Percentiles rank a stretch among this genome's conserved stretches.
Conservation (phyloP, 75 land plant genomes). For the Pinus taeda region DNA sequence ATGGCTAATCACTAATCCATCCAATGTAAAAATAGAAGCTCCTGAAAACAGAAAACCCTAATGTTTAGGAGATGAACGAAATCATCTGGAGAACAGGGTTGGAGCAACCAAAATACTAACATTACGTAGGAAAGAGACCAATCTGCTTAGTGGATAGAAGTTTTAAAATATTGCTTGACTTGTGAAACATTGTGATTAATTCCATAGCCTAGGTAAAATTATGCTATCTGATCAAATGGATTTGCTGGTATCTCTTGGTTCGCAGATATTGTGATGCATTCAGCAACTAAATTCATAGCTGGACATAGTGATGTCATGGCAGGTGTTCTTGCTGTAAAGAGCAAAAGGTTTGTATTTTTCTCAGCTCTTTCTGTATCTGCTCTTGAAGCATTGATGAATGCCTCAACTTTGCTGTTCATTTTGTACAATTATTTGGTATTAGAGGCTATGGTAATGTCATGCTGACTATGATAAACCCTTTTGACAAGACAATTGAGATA, state of each 20-base stretch:
- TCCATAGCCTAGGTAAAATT: neutral
- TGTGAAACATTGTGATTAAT: neutral
- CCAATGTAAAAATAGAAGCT: no score
- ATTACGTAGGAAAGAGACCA: neutral
- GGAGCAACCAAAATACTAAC: no score
- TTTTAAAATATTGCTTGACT: neutral
- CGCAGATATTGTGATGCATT: slow-evolving; percentile 99
- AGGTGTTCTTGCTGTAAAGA: slow-evolving; percentile 91
- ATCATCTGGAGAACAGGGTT: no score
- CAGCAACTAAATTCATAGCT: slow-evolving; percentile 94
- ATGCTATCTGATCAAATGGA: no score
- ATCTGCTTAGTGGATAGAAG: neutral
- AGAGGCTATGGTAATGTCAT: neutral
- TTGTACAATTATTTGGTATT: no score
- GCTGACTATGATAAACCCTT: neutral
- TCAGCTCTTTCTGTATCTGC: neutral
- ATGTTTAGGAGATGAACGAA: no score
- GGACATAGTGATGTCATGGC: slow-evolving; percentile 99
- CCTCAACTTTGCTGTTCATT: neutral
- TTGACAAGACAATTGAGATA: neutral
- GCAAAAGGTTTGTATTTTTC: slow-evolving; percentile 58
- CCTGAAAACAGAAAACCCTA: no score
- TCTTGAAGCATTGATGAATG: neutral
- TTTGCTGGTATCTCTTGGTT: neutral
- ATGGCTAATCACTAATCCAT: no score